These are phyloP conservation scores for Aciculosporium take DNA, from an alignment of 2,329 filamentous ascomycete species.

Conservation along the genomic window DNA sequence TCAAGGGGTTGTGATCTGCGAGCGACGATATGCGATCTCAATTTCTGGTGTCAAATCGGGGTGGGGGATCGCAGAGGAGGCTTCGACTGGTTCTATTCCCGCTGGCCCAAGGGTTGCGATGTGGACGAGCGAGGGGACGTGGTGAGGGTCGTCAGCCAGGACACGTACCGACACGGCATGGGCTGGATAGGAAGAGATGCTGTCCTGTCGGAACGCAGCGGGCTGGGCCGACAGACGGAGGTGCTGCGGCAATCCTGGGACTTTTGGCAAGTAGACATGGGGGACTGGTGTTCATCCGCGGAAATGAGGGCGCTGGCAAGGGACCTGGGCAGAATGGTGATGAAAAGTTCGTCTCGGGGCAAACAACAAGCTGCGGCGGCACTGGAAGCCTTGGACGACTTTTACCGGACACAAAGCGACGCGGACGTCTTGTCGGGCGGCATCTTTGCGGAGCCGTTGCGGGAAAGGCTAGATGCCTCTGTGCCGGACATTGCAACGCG, in stretches of 20 bases:
- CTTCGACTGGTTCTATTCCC: constrained; percentile 74
- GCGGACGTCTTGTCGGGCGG: constrained; percentile 45
- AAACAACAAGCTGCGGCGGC: constrained; percentile 16
- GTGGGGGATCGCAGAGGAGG: constrained; percentile 81
- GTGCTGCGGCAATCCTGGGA: constrained; percentile 50
- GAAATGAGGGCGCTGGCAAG: constrained; percentile 25
- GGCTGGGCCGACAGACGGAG: constrained; percentile 41
- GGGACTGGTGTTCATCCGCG: constrained; percentile 36
- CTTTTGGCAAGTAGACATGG: constrained; percentile 51
- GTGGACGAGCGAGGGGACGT: constrained; percentile 51
- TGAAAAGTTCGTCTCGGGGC: constrained; percentile 2
- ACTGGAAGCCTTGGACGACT: constrained; percentile 37
- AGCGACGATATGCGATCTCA: constrained; percentile 67
- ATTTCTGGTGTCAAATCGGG: constrained; percentile 95
- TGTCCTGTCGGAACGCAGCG: constrained; percentile 20
- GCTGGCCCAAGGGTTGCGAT: constrained; percentile 60
- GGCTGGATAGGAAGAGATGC: constrained; percentile 57
- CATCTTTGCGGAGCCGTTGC: constrained; percentile 28
- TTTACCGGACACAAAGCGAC: constrained; percentile 47
- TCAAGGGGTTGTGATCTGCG: constrained; percentile 60
- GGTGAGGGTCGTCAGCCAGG: constrained; percentile 66
- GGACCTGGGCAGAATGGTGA: constrained; percentile 5
- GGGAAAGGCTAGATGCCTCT: constrained; percentile 47
- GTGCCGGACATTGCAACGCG: constrained; percentile 39
- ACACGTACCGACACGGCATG: constrained; percentile 67